Evolutionary conservation across 192 early-diverging fungal species (phyloP), one percentile per base, ranked within the genome.

Genomic region (Coemansia sp.): DNA sequence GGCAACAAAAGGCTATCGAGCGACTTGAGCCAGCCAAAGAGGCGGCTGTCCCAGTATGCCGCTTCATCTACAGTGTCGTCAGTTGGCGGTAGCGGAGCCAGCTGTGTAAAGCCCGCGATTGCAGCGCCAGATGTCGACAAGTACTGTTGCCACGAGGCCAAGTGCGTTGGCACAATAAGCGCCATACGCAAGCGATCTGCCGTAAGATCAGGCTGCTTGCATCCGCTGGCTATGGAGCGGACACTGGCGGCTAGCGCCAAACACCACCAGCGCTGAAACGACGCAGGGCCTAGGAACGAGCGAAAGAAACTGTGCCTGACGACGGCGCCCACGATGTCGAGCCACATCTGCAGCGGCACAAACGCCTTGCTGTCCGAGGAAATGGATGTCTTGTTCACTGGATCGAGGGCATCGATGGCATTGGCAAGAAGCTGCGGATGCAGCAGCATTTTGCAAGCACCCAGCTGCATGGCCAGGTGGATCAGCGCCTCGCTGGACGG

Each of bases 291-390:
- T 2, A 67, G 28, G 53, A 66, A 59, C 5, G 57, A 58, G n/a
- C 77, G 67, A 31, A 79, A 70, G n/a, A 73, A 42, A 39, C 71
- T 79, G 45, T 79, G 77, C 0, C 70, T 51, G 20, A 64, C 67
- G 31, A 70, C 46, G 20, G 42, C 53, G 13, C 77, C 77, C 3
- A 66, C 61, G 60, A 73, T 66, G 23, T 79, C 77, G 7, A 73
- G 71, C 77, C 77, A 79, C n/a, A 73, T 67, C 42, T 79, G 77
- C 43, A 51, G 39, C 1, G 64, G 3, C 5, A 70, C 40, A 23
- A 79, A 33, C 13, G 56, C 46, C 61, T 28, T 29, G 7, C 2
- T 13, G 7, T 13, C 40, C 3, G 34, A 34, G 34, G 34, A 34
- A 34, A 8, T 6, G 34, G 34, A 34, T 34, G 40, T 13, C 15